Conservation (phyloP, 345 rosid genomes). For the Luvunga scandens region DNA sequence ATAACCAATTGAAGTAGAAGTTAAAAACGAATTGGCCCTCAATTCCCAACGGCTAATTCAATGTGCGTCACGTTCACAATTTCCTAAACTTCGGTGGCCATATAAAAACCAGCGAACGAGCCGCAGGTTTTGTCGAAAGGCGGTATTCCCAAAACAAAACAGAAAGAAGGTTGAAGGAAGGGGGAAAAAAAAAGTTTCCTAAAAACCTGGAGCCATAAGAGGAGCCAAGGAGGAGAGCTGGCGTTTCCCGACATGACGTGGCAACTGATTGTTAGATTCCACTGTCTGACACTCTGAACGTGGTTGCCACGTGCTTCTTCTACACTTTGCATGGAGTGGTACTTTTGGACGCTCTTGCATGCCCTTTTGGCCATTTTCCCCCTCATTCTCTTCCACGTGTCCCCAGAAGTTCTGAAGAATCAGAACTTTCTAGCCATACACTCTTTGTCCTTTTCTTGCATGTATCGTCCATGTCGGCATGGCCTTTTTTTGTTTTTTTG, state of each 20-base stretch:
- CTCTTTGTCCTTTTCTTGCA: not conserved
- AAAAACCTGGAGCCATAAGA: constrained; percentile 14
- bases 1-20: too few species aligned
- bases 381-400: not conserved
- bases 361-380: not conserved
- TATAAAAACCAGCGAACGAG: not conserved
- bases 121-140: constrained; percentile 8
- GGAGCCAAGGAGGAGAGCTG: not conserved
- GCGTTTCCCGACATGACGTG: not conserved
- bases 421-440: not conserved
- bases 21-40: too few species aligned
- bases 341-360: constrained; percentile 19
- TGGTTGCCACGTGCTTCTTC: constrained; percentile 29
- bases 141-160: not conserved
- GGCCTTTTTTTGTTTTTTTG: too few species aligned
- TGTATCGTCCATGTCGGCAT: too few species aligned
- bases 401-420: not conserved
- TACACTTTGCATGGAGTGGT: constrained; percentile 16
- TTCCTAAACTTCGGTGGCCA: not conserved
- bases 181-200: not conserved
- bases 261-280: not conserved
- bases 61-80: not conserved
- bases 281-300: not conserved
- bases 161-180: too few species aligned
- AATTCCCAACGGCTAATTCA: too few species aligned